These are phyloP conservation scores for Berberis vulgaris DNA, from an alignment of 164 flowering plant species.

Conservation along the genomic window DNA sequence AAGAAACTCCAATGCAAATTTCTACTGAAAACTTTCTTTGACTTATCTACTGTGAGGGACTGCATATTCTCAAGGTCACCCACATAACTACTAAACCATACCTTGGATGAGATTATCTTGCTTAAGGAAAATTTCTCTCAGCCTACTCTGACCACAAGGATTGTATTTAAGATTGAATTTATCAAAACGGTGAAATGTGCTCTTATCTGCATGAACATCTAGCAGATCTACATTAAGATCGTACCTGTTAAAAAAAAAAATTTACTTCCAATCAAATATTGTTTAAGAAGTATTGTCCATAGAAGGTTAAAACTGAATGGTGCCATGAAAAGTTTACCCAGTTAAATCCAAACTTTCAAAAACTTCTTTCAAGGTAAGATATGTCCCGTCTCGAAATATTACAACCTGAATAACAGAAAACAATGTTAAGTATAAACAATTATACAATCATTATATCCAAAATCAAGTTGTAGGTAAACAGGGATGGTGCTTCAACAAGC, in stretches of 20 bases:
- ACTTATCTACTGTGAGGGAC: neutral
- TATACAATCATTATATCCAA: neutral
- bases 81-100: conserved; percentile 10
- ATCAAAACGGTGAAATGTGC: conserved; percentile 99
- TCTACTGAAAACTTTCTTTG: neutral
- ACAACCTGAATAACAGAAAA: conserved; percentile 57
- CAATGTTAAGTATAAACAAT: neutral
- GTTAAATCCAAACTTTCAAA: conserved; percentile 96
- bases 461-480: neutral
- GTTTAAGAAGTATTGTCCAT: neutral
- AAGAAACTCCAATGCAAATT: too few species aligned
- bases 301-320: neutral
- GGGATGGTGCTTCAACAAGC: neutral
- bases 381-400: conserved; percentile 95
- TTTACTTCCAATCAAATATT: neutral
- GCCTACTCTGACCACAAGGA: conserved; percentile 99
- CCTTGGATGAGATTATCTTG: conserved; percentile 99
- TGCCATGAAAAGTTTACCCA: conserved; percentile 38
- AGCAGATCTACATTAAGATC: conserved; percentile 96
- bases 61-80: neutral
- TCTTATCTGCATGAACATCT: conserved; percentile 99
- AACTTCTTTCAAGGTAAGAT: conserved; percentile 88
- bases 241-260: conserved; percentile 44
- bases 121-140: conserved; percentile 94
- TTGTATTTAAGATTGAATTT: conserved; percentile 98